Evolutionary conservation across 148 eudicot genomes (phyloP), one percentile per base, ranked within the genome.

Genomic region (Amaranthus hypochondriacus): DNA sequence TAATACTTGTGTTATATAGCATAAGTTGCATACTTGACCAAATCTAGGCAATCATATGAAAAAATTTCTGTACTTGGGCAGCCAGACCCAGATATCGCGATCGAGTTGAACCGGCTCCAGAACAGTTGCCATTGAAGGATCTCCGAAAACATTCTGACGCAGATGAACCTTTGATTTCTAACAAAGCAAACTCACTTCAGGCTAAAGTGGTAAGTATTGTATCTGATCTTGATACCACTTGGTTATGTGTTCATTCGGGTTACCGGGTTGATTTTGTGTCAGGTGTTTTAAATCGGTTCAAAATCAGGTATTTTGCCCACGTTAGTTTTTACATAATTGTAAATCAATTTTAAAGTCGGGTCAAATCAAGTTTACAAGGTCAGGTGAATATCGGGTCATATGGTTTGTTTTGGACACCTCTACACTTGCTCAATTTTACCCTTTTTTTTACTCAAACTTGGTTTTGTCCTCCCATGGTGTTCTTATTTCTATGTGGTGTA

Each of bases 21-120:
- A 69, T 76, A 56, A 46, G 54, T 18, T 62, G 62, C 63, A 4
- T 44, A 54, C 48, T 54, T 44, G 57, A 58, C 60, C 54, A 76
- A 70, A 7, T 68, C 56, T 50, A 63, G 63, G 48, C 51, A 50
- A 42, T 43, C 54, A 48, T 76, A 63, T 70, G 71, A 21, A 72
- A 64, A 58, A 48, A 18, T 11, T 50, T 67, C 50, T 65, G 62
- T 77, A 47, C 66, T 58, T 78, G 76, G 62, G 47, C 62, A 67
- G 39, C 76, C 76, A 73, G 81, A 68, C 81, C 81, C 52, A 60
- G 46, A 73, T 73, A 78, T 68, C 76, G 76, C 18, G 69, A 67
- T 47, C 63, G 60, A n/a, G 48, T 68, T 13, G 69, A 67, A 51
- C 57, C 62, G 51, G 76, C 46, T 43, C 48, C 14, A 62, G 74